phyloP scores from a whole-genome alignment of 441 rosid species.

The Kokia cookei region DNA sequence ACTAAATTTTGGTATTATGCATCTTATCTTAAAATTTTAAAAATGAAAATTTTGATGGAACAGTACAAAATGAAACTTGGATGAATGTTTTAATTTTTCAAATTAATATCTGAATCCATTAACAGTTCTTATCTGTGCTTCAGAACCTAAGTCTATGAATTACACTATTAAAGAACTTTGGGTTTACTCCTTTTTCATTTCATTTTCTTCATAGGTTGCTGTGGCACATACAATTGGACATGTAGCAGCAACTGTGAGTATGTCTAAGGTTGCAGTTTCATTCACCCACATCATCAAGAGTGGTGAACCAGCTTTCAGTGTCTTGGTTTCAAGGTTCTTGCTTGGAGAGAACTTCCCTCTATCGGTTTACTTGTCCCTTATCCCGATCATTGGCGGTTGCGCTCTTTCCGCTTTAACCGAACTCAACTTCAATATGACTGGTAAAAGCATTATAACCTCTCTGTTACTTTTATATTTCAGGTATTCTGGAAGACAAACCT shows the following conservation, averaged over 20 bases:
- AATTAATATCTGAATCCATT: neutral
- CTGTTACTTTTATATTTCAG: neutral
- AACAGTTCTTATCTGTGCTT: neutral
- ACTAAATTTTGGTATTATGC: neutral
- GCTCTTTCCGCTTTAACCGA: conserved; percentile 93
- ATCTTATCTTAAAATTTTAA: neutral
- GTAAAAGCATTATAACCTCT: conserved; percentile 18
- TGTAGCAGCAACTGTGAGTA: conserved; percentile 79
- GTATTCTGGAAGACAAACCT: neutral
- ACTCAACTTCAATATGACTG: conserved; percentile 95
- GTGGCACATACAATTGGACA: conserved; percentile 82
- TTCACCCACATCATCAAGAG: conserved; percentile 69
- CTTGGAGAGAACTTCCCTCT: conserved; percentile 85
- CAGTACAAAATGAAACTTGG: neutral
- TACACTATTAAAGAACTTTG: neutral
- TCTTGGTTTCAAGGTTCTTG: conserved; percentile 55
- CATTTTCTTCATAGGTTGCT: conserved; percentile 38
- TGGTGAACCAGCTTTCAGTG: conserved; percentile 77
- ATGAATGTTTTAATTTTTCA: neutral
- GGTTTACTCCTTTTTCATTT: neutral
- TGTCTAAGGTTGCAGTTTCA: conserved; percentile 74
- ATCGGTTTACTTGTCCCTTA: conserved; percentile 72
- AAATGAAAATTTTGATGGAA: neutral
- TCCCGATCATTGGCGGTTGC: conserved; percentile 96
- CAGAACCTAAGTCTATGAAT: neutral